These are phyloP conservation scores for Coemansia sp. DNA, from an alignment of 192 early-diverging fungal genomes.

Conservation along the genomic window DNA sequence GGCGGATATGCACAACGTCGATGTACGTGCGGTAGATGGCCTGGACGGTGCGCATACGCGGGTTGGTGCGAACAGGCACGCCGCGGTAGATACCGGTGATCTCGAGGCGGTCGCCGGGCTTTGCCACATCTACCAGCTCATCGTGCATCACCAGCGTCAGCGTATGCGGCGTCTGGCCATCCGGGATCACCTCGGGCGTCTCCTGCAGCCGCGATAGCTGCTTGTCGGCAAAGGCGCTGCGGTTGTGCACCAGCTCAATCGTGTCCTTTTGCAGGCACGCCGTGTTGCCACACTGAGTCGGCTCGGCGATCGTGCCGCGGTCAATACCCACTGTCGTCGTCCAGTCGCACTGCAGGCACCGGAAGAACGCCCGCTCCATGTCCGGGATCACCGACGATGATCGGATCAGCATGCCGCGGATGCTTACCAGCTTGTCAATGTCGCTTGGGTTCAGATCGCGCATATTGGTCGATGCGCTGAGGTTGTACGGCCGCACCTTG, in stretches of 20 bases:
- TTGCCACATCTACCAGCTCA: slow-evolving; percentile 88
- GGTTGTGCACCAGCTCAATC: slow-evolving; percentile 91
- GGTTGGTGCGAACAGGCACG: slow-evolving; percentile 88
- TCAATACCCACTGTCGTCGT: slow-evolving; percentile 76
- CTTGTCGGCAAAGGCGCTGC: slow-evolving; percentile 91
- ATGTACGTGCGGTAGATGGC: slow-evolving; percentile 92
- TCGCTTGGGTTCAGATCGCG: slow-evolving; percentile 95
- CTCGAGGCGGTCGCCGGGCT: slow-evolving; percentile 92
- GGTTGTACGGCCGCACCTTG: slow-evolving; percentile 85
- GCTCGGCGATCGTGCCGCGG: slow-evolving; percentile 86
- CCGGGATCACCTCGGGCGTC: slow-evolving; percentile 90
- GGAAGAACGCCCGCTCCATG: slow-evolving; percentile 92
- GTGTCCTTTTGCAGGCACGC: slow-evolving; percentile 78
- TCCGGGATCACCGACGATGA: slow-evolving; percentile 92
- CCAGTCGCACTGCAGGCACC: slow-evolving; percentile 87
- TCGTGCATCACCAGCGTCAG: slow-evolving; percentile 90
- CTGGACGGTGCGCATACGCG: slow-evolving; percentile 83
- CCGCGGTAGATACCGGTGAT: slow-evolving; percentile 95
- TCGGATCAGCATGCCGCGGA: slow-evolving; percentile 93
- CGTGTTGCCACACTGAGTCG: slow-evolving; percentile 76
- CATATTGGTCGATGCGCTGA: slow-evolving; percentile 78
- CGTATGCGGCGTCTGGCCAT: slow-evolving; percentile 98
- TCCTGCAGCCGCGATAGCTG: slow-evolving; percentile 94
- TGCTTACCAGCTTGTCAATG: slow-evolving; percentile 93
- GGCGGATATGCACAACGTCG: slow-evolving; percentile 92